Conservation (phyloP, 108 stramenopile species). For the Fragilariopsis cylindrus region DNA sequence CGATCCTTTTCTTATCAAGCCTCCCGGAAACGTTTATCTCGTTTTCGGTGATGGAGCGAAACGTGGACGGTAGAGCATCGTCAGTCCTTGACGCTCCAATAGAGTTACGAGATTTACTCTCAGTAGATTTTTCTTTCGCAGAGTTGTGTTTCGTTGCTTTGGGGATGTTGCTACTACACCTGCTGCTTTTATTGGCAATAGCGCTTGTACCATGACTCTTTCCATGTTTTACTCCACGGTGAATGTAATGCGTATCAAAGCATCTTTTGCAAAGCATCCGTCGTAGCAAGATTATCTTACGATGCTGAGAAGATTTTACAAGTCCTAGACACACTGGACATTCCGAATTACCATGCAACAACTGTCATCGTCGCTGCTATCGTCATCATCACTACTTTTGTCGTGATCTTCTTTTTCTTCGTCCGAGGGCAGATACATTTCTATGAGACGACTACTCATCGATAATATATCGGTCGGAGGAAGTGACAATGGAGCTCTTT, state of each 20-base stretch:
- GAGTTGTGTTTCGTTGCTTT: too few species aligned
- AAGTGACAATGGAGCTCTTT: background rate
- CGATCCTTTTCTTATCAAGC: background rate
- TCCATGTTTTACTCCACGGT: background rate
- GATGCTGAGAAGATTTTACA: background rate
- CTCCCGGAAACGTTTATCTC: background rate
- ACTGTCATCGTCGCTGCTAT: background rate
- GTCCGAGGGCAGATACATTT: slow-evolving; percentile 10
- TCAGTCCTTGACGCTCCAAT: background rate
- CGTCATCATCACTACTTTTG: background rate
- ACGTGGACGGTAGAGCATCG: background rate
- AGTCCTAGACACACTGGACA: slow-evolving; percentile 16
- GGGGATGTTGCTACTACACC: too few species aligned
- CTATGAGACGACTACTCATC: slow-evolving; percentile 4
- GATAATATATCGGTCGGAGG: background rate
- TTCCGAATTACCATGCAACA: background rate
- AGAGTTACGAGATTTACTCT: too few species aligned
- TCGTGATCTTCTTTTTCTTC: background rate
- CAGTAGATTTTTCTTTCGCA: too few species aligned
- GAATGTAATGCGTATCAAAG: background rate
- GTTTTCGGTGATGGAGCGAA: background rate
- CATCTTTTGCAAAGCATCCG: slow-evolving; percentile 8
- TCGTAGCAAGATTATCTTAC: slow-evolving; percentile 6
- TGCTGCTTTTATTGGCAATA: too few species aligned
- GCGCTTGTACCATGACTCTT: too few species aligned